Evolutionary conservation across 2,329 filamentous ascomycete genomes (phyloP).

Genomic region (Nemania diffusa): DNA sequence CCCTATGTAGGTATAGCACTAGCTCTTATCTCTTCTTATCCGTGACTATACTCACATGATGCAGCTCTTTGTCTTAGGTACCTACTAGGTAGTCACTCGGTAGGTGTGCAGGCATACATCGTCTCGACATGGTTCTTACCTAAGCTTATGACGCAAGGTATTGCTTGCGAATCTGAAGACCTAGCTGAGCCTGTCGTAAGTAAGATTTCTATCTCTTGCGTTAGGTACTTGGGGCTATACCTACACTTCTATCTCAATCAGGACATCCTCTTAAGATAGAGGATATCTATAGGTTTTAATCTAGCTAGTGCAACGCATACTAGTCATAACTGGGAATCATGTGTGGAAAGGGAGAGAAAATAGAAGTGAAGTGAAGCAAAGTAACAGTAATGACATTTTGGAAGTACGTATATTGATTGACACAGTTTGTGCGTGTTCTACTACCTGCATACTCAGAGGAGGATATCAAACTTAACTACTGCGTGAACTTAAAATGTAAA

Average conservation of each 20-base stretch:
- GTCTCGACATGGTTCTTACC: constrained; percentile 20
- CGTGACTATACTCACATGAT: constrained; percentile 30
- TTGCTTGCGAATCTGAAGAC: neutral
- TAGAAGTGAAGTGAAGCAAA: neutral
- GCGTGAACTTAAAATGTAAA: too few relatives aligned
- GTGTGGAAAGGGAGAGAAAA: neutral
- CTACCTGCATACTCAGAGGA: too few relatives aligned
- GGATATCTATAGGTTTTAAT: too few relatives aligned
- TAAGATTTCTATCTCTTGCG: too few relatives aligned
- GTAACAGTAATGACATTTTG: too few relatives aligned
- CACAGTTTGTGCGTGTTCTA: too few relatives aligned
- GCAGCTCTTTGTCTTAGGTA: neutral
- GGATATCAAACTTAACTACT: too few relatives aligned
- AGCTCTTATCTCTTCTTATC: constrained; percentile 21
- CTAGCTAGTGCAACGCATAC: neutral
- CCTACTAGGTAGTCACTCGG: neutral
- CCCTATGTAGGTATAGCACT: neutral
- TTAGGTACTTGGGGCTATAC: too few relatives aligned
- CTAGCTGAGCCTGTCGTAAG: too few relatives aligned
- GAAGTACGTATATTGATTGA: too few relatives aligned
- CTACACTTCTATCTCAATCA: neutral
- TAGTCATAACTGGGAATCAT: neutral
- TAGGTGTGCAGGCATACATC: neutral
- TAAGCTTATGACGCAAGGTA: constrained; percentile 29
- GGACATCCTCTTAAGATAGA: neutral